These are phyloP conservation scores for Suillus tomentosus DNA, from an alignment of 768 basidiomycete species.

Conservation along the genomic window DNA sequence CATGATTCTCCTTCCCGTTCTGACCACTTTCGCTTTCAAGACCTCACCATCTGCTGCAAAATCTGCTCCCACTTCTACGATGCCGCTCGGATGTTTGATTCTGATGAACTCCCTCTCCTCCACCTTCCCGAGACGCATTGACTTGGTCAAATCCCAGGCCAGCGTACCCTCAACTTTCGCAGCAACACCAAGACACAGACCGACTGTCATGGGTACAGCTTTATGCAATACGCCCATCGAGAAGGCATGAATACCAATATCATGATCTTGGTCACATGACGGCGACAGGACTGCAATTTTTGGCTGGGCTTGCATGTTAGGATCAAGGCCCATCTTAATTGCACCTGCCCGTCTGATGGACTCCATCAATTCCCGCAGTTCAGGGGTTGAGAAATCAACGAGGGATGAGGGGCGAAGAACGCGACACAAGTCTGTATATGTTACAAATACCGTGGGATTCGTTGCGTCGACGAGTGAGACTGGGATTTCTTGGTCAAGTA, in stretches of 20 bases:
- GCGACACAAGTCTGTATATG: conserved; percentile 41
- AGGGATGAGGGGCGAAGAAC: conserved; percentile 28
- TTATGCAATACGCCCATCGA: conserved; percentile 75
- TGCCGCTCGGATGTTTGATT: conserved; percentile 66
- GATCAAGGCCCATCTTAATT: conserved; percentile 62
- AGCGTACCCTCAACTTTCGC: conserved; percentile 55
- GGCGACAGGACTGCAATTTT: conserved; percentile 62
- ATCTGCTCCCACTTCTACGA: conserved; percentile 67
- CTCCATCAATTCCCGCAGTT: conserved; percentile 44
- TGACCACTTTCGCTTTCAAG: conserved; percentile 59
- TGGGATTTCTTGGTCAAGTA: conserved; percentile 33
- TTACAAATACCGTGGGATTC: conserved; percentile 72
- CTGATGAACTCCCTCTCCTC: conserved; percentile 37
- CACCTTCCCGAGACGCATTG: conserved; percentile 26
- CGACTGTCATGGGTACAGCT: conserved; percentile 75
- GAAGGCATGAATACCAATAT: conserved; percentile 56
- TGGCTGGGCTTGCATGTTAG: conserved; percentile 63
- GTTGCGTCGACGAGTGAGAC: conserved; percentile 71
- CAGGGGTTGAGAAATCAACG: conserved; percentile 11
- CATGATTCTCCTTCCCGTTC: conserved; percentile 75
- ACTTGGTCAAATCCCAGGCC: conserved; percentile 46
- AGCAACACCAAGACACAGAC: conserved; percentile 68
- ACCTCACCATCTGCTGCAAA: conserved; percentile 49
- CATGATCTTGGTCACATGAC: conserved; percentile 28
- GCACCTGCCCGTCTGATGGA: conserved; percentile 57